phyloP scores from a whole-genome alignment of 352 stramenopile species.

The Pythium diclinum region DNA sequence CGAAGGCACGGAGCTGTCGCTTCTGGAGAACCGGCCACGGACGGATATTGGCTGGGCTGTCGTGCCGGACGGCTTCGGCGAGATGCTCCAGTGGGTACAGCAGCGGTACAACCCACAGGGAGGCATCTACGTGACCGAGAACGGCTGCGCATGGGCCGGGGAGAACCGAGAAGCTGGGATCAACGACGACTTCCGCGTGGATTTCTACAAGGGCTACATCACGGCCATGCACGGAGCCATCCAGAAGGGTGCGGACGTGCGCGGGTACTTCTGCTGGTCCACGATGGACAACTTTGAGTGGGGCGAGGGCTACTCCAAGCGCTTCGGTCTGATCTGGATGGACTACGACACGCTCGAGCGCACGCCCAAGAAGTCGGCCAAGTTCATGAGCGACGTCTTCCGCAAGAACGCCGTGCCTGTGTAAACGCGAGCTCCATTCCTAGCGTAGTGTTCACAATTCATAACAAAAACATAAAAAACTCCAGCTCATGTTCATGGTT shows the following conservation, averaged over 20 bases:
- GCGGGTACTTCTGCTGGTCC: not conserved
- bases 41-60: not conserved
- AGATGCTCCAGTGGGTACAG: not conserved
- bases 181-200: not conserved
- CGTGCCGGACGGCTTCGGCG: not conserved
- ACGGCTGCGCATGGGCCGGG: not conserved
- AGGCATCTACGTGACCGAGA: not conserved
- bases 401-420: not conserved
- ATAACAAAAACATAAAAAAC: too few relatives aligned
- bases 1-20: not conserved
- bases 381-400: not conserved
- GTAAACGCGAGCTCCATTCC: not conserved
- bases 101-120: not conserved
- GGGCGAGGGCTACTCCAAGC: not conserved
- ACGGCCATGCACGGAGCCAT: not conserved
- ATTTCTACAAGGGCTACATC: not conserved
- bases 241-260: not conserved
- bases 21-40: not conserved
- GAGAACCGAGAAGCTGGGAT: not conserved
- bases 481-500: too few relatives aligned
- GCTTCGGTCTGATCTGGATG: not conserved
- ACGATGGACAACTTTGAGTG: not conserved
- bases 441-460: too few relatives aligned
- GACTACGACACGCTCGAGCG: not conserved
- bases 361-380: not conserved